Evolutionary conservation across 441 rosid genomes (phyloP), one percentile per base, ranked within the genome.

Genomic region (Aquilaria agallochum): DNA sequence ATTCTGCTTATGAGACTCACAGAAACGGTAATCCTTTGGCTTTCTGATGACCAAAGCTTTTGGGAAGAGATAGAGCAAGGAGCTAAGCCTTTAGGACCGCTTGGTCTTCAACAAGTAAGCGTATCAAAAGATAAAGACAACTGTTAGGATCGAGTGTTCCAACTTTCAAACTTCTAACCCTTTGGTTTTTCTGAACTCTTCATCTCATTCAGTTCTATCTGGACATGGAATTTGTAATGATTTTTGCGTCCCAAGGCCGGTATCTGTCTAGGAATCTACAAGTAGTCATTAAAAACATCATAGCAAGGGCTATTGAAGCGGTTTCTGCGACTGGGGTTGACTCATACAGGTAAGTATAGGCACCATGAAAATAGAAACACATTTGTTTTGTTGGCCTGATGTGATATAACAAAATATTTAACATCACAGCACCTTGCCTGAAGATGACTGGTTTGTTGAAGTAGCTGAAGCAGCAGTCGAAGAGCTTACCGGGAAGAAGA

Each of bases 141-240:
- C 7, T 3, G 7, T 2, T 4, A 36, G 5, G 42, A 36, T 34
- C 6, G 6, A 34, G 40, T 34, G 27, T 20, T 20, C 27, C 6
- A 34, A 34, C 4, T 6, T 6, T 36, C 42, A 36, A 36, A 36
- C 6, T 8, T 36, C 5, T 36, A 36, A 36, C 42, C 42, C 7
- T 36, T 36, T 36, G 6, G 5, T 3, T 8, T 36, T 36, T 36
- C 42, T 2, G 42, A 36, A 34, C 40, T 3, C 40, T 34, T 34
- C 40, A 34, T 34, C 5, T 3, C 6, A 3, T 3, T 36, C 85
- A 94, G 96, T 77, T 94, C 71, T 94, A 89, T 74, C 65, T 94
- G 74, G 99, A 94, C 58, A 94, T 94, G 99, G 87, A 91, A 77
- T 94, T 91, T 72, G 96, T 92, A n/a, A 58, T 89, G 79, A 75